Conservation (phyloP, 139 green algal species). For the Chlorella vulgaris region DNA sequence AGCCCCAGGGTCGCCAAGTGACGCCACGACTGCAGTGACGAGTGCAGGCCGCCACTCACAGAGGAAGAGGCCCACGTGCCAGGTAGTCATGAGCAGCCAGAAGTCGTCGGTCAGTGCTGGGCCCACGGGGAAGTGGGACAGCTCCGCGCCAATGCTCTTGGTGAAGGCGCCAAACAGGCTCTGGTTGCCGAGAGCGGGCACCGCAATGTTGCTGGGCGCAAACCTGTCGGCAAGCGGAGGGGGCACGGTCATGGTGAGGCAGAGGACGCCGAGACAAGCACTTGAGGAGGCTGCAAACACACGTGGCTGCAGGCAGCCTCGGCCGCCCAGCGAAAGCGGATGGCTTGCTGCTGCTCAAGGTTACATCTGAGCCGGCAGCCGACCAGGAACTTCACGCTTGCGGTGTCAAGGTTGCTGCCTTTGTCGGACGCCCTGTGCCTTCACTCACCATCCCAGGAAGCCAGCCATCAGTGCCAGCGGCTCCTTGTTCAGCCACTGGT, state of each 20-base stretch:
- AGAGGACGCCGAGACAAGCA: too few species aligned
- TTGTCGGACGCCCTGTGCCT: neutral
- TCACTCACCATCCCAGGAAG: constrained; percentile 26
- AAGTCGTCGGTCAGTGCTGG: constrained; percentile 59
- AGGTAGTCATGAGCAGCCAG: constrained; percentile 59
- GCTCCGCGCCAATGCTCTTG: constrained; percentile 66
- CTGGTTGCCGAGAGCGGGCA: constrained; percentile 67
- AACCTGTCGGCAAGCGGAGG: constrained; percentile 62
- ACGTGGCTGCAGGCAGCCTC: too few species aligned
- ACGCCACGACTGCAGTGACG: too few species aligned
- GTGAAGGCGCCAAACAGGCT: constrained; percentile 82
- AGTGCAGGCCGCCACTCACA: too few species aligned
- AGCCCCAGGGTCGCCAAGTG: too few species aligned
- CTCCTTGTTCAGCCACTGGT: constrained; percentile 56
- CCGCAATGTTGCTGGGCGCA: constrained; percentile 69
- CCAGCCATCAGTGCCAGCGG: constrained; percentile 36
- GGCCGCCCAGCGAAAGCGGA: too few species aligned
- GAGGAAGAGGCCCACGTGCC: constrained; percentile 73
- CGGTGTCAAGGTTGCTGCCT: too few species aligned
- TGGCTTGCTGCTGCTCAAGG: too few species aligned
- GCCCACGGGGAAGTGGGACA: constrained; percentile 83
- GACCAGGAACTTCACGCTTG: too few species aligned
- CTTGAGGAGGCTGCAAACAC: too few species aligned
- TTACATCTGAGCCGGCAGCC: too few species aligned
- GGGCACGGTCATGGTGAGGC: too few species aligned